Base-by-base conservation (phyloP, 768 basidiomycete species). In the Hygrocybe punicea region DNA sequence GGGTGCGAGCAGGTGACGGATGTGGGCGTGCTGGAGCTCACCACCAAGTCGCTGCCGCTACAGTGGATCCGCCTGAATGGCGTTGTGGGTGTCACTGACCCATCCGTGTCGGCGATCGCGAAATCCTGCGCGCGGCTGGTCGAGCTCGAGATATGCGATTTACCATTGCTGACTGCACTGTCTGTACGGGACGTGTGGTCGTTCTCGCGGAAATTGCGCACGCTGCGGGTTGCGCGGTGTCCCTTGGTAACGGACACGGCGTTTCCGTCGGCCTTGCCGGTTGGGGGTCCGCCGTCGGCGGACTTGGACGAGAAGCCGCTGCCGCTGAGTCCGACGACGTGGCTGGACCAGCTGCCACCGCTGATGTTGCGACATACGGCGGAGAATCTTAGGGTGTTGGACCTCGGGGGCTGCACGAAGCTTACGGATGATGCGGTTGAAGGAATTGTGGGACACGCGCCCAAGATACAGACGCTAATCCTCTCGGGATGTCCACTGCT, bases 111-210 rank as follows among this genome's bases (percentile, higher is more conserved):
- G 57, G 81, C 84, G 11, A 81, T 97, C 61, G 86, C 85, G 16
- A 85, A 83, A 55, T 78, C 83, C 9, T 92, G 91, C 67, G 84
- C 89, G 4, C 80, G 82, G 58, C 82, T 97, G 23, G 75, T 88
- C 53, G 93, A 95, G 69, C 76, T 96, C 59, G 93, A 97, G 66
- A 73, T 95, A 36, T 84, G 74, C 64, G 81, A 81, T 64, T 84
- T 92, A 58, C 81, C 82, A 9, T 76, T 84, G 39, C 64, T 97
- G 54, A 89, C 88, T 7, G 80, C 82, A 6, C 67, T 80, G 46
- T 84, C 90, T 0, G 78, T 92, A 34, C 83, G 87, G 36, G 90
- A 92, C 65, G 78, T 97, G n/a, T 88, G 93, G 80, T 78, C 80
- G 29, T 91, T 85, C 70, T 87, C 87, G 45, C 83, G 89, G 60